A percentile compares a stretch with the other conserved stretches of the same genome.
These are phyloP conservation scores for Collybia sordida DNA, from an alignment of 768 basidiomycete genomes.

Conservation along the genomic window DNA sequence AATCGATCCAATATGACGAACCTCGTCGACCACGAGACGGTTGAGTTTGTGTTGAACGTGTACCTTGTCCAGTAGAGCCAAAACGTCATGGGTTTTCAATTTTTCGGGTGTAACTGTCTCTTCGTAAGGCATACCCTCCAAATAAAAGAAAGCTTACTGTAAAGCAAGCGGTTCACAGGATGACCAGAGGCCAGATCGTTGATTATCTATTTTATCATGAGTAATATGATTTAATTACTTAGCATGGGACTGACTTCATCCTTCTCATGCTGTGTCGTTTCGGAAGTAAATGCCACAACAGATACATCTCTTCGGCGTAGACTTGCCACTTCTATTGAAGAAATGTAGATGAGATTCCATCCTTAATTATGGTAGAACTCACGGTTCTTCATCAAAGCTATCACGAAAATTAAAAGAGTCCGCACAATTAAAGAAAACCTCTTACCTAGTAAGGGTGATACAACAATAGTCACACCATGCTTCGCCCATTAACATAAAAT, in stretches of 20 bases:
- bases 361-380: conserved; percentile 18
- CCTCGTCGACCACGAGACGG: conserved; percentile 82
- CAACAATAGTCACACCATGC: conserved; percentile 65
- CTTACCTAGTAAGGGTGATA: conserved; percentile 76
- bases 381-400: conserved; percentile 87
- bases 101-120: conserved; percentile 75
- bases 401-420: background rate
- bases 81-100: conserved; percentile 54
- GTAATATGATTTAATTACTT: background rate
- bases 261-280: conserved; percentile 56
- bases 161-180: conserved; percentile 63
- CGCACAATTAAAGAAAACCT: background rate
- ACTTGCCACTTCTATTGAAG: conserved; percentile 56
- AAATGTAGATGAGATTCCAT: background rate
- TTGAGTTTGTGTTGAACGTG: conserved; percentile 61
- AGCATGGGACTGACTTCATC: conserved; percentile 22
- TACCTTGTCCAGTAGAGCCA: conserved; percentile 45
- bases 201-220: conserved; percentile 44
- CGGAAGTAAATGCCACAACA: conserved; percentile 67
- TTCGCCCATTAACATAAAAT: conserved; percentile 33
- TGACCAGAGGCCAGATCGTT: conserved; percentile 59
- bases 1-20: conserved; percentile 22
- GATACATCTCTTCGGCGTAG: conserved; percentile 53
- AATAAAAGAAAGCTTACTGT: conserved; percentile 47
- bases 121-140: too few relatives aligned